Conservation (phyloP, 768 basidiomycete genomes). For the Mrakia frigida region DNA sequence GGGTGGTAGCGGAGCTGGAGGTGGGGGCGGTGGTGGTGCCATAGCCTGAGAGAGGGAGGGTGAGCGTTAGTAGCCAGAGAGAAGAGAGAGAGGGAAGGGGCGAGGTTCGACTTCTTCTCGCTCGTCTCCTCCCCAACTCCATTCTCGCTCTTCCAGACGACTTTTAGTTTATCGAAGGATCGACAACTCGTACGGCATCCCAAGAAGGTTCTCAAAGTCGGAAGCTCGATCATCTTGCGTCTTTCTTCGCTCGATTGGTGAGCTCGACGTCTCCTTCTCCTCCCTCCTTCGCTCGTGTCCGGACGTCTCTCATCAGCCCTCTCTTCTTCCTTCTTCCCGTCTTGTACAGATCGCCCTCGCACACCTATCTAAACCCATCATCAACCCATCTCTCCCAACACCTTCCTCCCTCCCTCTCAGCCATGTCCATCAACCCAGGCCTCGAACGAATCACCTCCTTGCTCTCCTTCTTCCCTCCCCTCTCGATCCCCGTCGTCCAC, state of each 20-base stretch:
- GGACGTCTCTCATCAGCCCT: background rate
- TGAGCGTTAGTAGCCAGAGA: background rate
- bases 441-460: conserved; percentile 41
- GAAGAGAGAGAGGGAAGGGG: background rate
- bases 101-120: background rate
- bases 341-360: no score
- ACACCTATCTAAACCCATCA: no score
- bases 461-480: conserved; percentile 55
- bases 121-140: background rate
- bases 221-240: background rate
- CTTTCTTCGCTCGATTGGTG: background rate
- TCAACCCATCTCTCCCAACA: background rate
- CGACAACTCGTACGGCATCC: no score
- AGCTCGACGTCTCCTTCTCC: background rate
- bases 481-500: conserved; percentile 77
- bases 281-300: conserved; percentile 1
- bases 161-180: background rate
- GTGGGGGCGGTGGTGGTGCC: background rate
- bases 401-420: background rate
- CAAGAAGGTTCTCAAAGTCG: background rate
- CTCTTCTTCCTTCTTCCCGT: no score
- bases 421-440: conserved; percentile 41
- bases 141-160: background rate
- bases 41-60: background rate
- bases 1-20: background rate